Conservation (phyloP, 768 basidiomycete species). For the Auricularia sp. region DNA sequence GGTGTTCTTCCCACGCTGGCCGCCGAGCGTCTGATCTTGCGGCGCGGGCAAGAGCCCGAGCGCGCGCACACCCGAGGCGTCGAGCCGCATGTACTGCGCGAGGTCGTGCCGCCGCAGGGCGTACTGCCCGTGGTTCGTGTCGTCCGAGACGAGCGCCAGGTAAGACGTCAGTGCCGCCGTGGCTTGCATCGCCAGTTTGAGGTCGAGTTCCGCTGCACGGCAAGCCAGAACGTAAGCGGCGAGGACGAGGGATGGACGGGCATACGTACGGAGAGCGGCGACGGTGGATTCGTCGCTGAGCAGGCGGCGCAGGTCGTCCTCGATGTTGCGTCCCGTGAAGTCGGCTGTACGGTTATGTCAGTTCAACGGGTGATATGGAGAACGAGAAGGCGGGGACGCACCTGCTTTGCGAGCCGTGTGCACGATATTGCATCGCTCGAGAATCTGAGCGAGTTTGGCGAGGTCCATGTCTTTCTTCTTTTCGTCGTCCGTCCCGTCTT, state of each 20-base stretch:
- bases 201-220: slow-evolving; percentile 56
- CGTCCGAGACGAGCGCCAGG: slow-evolving; percentile 66
- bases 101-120: slow-evolving; percentile 80
- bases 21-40: slow-evolving; percentile 32
- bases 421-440: slow-evolving; percentile 87
- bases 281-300: slow-evolving; percentile 37
- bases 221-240: background rate
- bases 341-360: slow-evolving; percentile 44
- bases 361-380: background rate
- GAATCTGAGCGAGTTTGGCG: slow-evolving; percentile 71
- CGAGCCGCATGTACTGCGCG: slow-evolving; percentile 89
- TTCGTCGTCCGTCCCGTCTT: slow-evolving; percentile 71
- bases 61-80: slow-evolving; percentile 88
- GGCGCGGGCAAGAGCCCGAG: slow-evolving; percentile 73
- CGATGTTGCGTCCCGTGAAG: slow-evolving; percentile 68
- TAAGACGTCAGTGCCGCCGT: slow-evolving; percentile 75
- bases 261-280: slow-evolving; percentile 29
- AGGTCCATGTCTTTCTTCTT: slow-evolving; percentile 79
- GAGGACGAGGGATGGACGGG: slow-evolving; percentile 45
- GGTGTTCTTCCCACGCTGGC: slow-evolving; percentile 48
- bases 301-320: slow-evolving; percentile 68
- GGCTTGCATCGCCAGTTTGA: slow-evolving; percentile 71
- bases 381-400: slow-evolving; percentile 23
- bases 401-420: slow-evolving; percentile 84
- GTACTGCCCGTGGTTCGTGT: slow-evolving; percentile 71